Base-by-base conservation (phyloP, 495 filamentous ascomycete species). In the Achaetomiella virescens region DNA sequence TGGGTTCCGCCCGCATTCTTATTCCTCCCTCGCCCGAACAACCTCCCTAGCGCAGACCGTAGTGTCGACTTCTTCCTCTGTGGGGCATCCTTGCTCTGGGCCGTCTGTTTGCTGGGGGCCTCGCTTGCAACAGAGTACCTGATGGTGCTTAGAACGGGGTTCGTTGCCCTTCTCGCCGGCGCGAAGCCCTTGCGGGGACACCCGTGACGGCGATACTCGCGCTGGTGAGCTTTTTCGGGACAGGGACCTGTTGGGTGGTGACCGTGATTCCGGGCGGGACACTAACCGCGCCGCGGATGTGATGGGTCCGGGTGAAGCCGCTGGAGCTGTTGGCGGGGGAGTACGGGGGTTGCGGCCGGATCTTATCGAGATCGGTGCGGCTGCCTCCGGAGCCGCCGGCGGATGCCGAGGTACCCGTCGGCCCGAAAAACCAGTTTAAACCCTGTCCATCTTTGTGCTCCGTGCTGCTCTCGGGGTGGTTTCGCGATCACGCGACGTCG, bases 21-120 rank as follows among this genome's bases (percentile, higher is more conserved):
- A 66, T 76, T 78, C 58, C 68, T 71, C 53, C 74, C 76, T 54
- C 75, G 72, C 15, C 75, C 75, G 61, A 82, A 82, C 18, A 82
- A 55, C 44, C 66, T 70, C 17, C 77, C 72, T 27, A 82, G 62
- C 6, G 76, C 76, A 18, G 70, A 68, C 43, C 73, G 74, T 10
- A 82, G 57, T 0, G 72, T 71, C 1, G 78, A 78, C 60, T 76
- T 79, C 55, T 79, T 81, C 60, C 76, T 55, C 29, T 73, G 67
- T 3, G 77, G 77, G 2, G 62, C 60, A 21, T 67, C 70, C 25
- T 57, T 64, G 52, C 62, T 68, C 31, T 71, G 61, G 1, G 54
- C 52, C 10, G 66, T 70, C 15, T 68, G 61, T 15, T 53, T 65
- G 35, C 59, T 75, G 20, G 56, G 67, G 31, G 58, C 55, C 17